Evolutionary conservation across 192 early-diverging fungal genomes (phyloP), one percentile per base, ranked within the genome.

Genomic region (Mortierella hygrophila): DNA sequence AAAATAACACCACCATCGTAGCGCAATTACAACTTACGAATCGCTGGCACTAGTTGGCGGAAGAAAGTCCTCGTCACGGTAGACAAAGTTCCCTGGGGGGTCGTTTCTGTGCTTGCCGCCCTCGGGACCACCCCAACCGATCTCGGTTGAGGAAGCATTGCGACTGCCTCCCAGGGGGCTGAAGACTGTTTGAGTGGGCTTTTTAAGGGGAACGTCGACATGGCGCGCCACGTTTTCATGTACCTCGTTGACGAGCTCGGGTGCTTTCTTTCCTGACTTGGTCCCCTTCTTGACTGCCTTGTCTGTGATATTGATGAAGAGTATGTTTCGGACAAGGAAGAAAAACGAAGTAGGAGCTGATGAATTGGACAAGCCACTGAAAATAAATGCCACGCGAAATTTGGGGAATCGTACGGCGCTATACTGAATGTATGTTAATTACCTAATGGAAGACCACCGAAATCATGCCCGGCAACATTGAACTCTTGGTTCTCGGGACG

Each of bases 11-110:
- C 13, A 65, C 60, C 10, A 70, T 15, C 46, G 49, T 5, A 4
- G 1, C 3, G 0, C 5, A 20, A 52, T 20, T 21, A 32, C 4
- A 10, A 80, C 79, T 13, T 76, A 76, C 80, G n/a, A 38, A n/a
- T 72, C 68, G 38, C 35, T 60, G 15, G 37, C 7, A 68, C 42
- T 76, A 38, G 47, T 44, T 40, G 75, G 32, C 41, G 78, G 57
- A 42, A 44, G 78, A 32, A 82, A 82, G 29, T 82, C 80, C 52
- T 82, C 80, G 8, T 82, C 68, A 46, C 68, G 80, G 68, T 82
- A 76, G 40, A 57, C 68, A 76, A 82, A 76, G 29, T 76, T 69
- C 68, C 72, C 76, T 4, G 80, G 80, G 4, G 10, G 11, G 6
- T 71, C 26, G 6, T 49, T n/a, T 4, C 38, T 6, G 37, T 49